These are phyloP conservation scores for Termitomyces sp. DNA, from an alignment of 1,284 basidiomycete genomes.

Conservation along the genomic window DNA sequence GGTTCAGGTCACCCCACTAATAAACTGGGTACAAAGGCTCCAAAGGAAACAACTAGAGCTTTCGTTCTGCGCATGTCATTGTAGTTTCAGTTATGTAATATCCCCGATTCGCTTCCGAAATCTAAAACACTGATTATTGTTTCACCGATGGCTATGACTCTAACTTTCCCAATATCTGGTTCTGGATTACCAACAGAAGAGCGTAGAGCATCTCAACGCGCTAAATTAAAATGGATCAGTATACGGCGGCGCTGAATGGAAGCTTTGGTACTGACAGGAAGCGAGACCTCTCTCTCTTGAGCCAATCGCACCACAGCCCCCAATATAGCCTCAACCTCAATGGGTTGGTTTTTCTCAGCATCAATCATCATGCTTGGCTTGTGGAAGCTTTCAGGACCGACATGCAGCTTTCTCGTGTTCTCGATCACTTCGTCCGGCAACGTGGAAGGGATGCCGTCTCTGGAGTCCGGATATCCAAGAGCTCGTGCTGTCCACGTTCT, in stretches of 20 bases:
- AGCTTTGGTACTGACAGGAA: constrained; percentile 41
- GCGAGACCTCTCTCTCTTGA: constrained; percentile 35
- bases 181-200: constrained; percentile 45
- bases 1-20: constrained; percentile 10
- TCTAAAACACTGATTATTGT: not conserved
- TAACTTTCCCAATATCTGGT: constrained; percentile 37
- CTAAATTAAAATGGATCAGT: constrained; percentile 21
- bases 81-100: too few species aligned
- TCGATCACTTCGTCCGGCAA: constrained; percentile 36
- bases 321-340: constrained; percentile 63
- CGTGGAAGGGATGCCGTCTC: constrained; percentile 38
- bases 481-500: constrained; percentile 32
- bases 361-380: constrained; percentile 62
- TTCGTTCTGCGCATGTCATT: too few species aligned
- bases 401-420: constrained; percentile 34
- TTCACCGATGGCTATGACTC: not conserved
- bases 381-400: constrained; percentile 38
- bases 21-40: not conserved
- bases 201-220: constrained; percentile 48
- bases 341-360: constrained; percentile 45
- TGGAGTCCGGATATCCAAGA: constrained; percentile 43
- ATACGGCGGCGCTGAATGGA: not conserved
- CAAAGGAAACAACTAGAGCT: too few species aligned
- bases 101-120: not conserved
- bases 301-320: constrained; percentile 57